Base-by-base conservation (phyloP, 2,329 filamentous ascomycete genomes). In the Pseudopithomyces maydicus region DNA sequence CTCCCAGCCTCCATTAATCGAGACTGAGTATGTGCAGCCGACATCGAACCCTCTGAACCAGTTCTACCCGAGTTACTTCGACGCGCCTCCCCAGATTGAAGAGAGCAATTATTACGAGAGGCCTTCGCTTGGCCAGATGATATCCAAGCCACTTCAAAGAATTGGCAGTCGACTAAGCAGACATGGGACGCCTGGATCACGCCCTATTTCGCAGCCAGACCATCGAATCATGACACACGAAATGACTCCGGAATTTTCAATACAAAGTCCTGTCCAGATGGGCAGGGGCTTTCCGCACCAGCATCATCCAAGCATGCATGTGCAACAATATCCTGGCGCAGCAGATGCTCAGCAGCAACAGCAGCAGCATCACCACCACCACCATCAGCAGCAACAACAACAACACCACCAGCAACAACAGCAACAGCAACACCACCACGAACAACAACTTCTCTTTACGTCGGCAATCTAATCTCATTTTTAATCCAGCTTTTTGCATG, bases 71-170 rank as follows among this genome's bases (percentile, higher is more conserved):
- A 75, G 69, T 52, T 76, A 76, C 54, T 74, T 73, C 39, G 73
- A 72, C 41, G 58, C 65, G 5, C 64, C 72, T 15, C 72, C 72
- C 1, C 64, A 68, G 14, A 73, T 75, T 41, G 72, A 75, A 50
- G 72, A 75, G 46, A 74, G 71, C 2, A 66, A 65, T 33, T 75
- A 74, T 56, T 75, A 73, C 56, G 67, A 74, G 45, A 67, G 73
- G 10, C 69, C 71, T 0, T 73, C 73, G 8, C 59, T 74, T 14
- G 72, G 72, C n/a, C 68, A 70, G 50, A 69, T 74, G 46, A 69
- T 75, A 15, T 64, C 70, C 1, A 74, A 72, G 54, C 72, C 73
- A 11, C 56, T 74, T 11, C 67, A 70, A 23, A 74, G 71, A 36
- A 70, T 74, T 23, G 67, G 71, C 2, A 73, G 58, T 50, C 66